Conservation (phyloP, 495 filamentous ascomycete species). For the Hypomontagnella submonticulosa region DNA sequence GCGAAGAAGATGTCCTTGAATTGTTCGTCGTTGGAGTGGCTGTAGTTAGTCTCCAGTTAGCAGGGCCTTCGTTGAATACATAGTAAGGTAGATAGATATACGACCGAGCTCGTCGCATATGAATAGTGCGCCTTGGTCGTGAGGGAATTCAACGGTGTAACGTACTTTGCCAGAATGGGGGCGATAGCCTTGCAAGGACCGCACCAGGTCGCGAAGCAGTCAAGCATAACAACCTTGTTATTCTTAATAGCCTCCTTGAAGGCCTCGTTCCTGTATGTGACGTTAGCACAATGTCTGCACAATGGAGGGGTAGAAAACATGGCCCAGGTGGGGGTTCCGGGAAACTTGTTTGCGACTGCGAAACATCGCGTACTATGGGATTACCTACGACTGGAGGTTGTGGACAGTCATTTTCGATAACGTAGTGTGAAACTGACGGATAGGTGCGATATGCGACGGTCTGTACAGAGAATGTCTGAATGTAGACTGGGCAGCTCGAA, state of each 20-base stretch:
- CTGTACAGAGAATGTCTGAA: slow-evolving; percentile 40
- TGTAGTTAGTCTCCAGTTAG: slow-evolving; percentile 11
- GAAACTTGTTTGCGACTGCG: too few species aligned
- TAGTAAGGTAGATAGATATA: not conserved
- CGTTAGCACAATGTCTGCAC: slow-evolving; percentile 21
- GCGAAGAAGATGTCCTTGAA: slow-evolving; percentile 71
- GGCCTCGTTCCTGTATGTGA: slow-evolving; percentile 64
- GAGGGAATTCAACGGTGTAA: slow-evolving; percentile 30
- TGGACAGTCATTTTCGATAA: slow-evolving; percentile 59
- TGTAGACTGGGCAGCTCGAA: slow-evolving; percentile 37
- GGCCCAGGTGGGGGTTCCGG: slow-evolving; percentile 16
- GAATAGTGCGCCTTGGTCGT: not conserved
- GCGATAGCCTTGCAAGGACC: slow-evolving; percentile 93
- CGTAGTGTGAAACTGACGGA: slow-evolving; percentile 55
- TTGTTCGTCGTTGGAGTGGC: slow-evolving; percentile 36
- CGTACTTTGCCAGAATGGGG: slow-evolving; percentile 74
- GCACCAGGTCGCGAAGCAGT: slow-evolving; percentile 93
- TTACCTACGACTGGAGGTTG: slow-evolving; percentile 53
- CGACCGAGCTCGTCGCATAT: not conserved
- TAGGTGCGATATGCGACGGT: slow-evolving; percentile 37
- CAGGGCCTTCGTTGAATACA: not conserved
- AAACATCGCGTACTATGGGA: not conserved
- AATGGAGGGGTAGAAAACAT: not conserved
- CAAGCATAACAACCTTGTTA: slow-evolving; percentile 76
- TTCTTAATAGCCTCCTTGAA: slow-evolving; percentile 68